These are phyloP conservation scores for Microcos paniculata DNA, from an alignment of 345 rosid genomes.

Conservation along the genomic window DNA sequence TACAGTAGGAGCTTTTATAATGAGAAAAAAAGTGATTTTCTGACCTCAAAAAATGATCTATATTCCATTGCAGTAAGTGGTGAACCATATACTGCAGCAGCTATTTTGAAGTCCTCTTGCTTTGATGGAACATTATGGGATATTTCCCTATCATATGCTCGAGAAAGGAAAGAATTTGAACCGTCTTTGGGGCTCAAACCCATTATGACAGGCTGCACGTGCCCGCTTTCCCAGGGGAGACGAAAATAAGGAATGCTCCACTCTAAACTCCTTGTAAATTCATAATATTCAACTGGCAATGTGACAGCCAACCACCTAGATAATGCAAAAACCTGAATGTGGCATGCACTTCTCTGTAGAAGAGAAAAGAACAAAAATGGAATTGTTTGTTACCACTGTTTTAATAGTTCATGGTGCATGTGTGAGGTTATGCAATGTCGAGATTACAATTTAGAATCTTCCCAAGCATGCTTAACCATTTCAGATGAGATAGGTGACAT, in stretches of 20 bases:
- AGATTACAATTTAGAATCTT: background rate
- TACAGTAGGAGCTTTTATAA: background rate
- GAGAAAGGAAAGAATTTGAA: slow-evolving; percentile 46
- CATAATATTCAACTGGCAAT: slow-evolving; percentile 74
- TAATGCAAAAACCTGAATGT: slow-evolving; percentile 90
- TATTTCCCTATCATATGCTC: slow-evolving; percentile 18
- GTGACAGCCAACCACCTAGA: slow-evolving; percentile 76
- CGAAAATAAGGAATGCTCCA: slow-evolving; percentile 90
- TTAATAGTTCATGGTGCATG: background rate
- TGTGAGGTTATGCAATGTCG: background rate
- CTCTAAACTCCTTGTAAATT: slow-evolving; percentile 62
- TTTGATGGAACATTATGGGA: slow-evolving; percentile 23
- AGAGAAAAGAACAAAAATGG: slow-evolving; percentile 9
- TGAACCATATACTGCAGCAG: slow-evolving; percentile 54
- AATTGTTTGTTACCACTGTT: background rate
- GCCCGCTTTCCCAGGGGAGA: slow-evolving; percentile 87
- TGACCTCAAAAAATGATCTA: slow-evolving; percentile 70
- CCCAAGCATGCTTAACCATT: background rate
- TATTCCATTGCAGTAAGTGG: slow-evolving; percentile 84
- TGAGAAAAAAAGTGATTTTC: background rate
- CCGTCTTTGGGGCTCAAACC: slow-evolving; percentile 45
- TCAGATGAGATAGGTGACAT: slow-evolving; percentile 31
- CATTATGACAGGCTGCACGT: slow-evolving; percentile 52
- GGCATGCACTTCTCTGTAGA: slow-evolving; percentile 72
- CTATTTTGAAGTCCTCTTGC: slow-evolving; percentile 30